These are phyloP conservation scores for Ophiocordyceps camponoti-saundersi DNA, from an alignment of 2,329 filamentous ascomycete genomes.

Conservation along the genomic window DNA sequence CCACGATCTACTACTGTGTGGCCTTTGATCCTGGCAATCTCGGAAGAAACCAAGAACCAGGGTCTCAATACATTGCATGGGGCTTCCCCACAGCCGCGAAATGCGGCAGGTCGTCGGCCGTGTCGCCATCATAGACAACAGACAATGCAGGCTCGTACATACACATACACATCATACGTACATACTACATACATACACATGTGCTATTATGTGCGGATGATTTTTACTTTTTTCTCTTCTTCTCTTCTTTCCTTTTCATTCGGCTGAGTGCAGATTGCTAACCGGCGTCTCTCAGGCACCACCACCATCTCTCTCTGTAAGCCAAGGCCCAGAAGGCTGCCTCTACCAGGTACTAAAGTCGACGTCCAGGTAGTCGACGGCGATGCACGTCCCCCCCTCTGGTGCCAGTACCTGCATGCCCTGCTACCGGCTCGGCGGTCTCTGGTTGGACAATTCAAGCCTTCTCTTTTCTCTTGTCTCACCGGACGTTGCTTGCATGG, in stretches of 20 bases:
- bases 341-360: no score
- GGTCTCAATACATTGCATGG: not conserved
- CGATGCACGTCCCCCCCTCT: not conserved
- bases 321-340: no score
- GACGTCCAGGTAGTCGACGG: no score
- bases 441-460: conserved; percentile 4
- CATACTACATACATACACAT: not conserved
- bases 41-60: not conserved
- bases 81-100: not conserved
- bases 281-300: no score
- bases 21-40: not conserved
- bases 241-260: no score
- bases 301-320: no score
- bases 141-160: not conserved
- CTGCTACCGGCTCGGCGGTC: not conserved
- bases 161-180: not conserved
- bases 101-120: not conserved
- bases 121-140: not conserved
- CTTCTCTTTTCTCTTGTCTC: conserved; percentile 2
- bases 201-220: no score
- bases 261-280: no score
- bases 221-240: no score
- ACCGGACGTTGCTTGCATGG: not conserved
- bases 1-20: not conserved
- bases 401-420: conserved; percentile 2